phyloP scores from a whole-genome alignment of 2,329 filamentous ascomycete species.

The Rosellinia necatrix region DNA sequence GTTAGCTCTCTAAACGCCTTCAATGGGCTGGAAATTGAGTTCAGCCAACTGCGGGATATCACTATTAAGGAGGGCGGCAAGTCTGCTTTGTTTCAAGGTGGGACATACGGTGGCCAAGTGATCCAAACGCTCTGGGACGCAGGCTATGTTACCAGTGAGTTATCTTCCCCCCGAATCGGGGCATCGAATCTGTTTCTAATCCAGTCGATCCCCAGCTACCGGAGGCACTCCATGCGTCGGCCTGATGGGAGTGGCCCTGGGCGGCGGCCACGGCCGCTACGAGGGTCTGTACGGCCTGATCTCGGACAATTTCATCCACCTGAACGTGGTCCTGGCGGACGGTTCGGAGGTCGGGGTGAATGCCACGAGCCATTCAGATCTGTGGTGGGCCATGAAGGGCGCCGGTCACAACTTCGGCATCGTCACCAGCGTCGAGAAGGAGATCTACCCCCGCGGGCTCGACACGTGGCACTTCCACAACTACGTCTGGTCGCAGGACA shows the following conservation, averaged over 20 bases:
- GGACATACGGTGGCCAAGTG: constrained; percentile 13
- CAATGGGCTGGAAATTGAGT: constrained; percentile 33
- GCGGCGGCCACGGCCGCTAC: constrained; percentile 35
- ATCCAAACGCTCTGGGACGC: constrained; percentile 15
- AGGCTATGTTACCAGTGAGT: constrained; percentile 22
- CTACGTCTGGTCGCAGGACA: not conserved
- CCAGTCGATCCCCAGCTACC: not conserved
- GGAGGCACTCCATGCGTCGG: constrained; percentile 26
- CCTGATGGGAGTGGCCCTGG: constrained; percentile 31
- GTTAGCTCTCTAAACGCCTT: constrained; percentile 24
- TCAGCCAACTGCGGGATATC: constrained; percentile 27
- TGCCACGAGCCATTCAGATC: constrained; percentile 8
- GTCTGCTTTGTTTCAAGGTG: constrained; percentile 11
- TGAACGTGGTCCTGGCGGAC: constrained; percentile 31
- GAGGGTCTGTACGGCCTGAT: constrained; percentile 36
- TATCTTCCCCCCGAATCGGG: too few species aligned
- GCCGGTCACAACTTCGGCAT: constrained; percentile 7
- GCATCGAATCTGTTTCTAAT: too few species aligned
- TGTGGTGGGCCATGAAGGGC: constrained; percentile 26
- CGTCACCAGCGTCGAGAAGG: not conserved
- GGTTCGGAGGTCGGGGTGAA: constrained; percentile 22
- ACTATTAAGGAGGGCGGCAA: not conserved
- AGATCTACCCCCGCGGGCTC: not conserved
- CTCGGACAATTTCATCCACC: constrained; percentile 24
- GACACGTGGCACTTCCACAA: not conserved